These are phyloP conservation scores for Neonectria magnoliae DNA, from an alignment of 2,329 filamentous ascomycete species.

Conservation along the genomic window DNA sequence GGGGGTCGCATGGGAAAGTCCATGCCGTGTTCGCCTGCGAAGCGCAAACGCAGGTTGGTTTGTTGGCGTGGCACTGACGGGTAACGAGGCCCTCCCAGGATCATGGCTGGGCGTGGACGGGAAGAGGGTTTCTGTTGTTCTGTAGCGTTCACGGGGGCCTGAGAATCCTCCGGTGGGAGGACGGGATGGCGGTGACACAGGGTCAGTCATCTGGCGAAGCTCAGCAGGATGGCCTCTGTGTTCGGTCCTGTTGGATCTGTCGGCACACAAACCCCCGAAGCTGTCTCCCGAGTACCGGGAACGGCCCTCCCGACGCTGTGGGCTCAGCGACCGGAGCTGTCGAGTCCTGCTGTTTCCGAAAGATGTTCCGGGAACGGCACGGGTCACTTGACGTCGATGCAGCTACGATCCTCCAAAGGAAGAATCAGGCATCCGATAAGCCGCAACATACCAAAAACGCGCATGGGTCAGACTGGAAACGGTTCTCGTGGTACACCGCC, in stretches of 20 bases:
- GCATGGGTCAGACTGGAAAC: neutral
- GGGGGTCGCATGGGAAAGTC: conserved; percentile 15
- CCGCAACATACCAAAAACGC: too few relatives aligned
- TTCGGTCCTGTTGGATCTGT: neutral
- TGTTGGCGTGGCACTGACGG: conserved; percentile 21
- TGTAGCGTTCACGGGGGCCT: neutral
- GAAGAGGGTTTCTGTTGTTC: conserved; percentile 3
- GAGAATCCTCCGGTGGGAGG: neutral
- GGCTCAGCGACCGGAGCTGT: neutral
- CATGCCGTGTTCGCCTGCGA: conserved; percentile 15
- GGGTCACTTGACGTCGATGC: neutral
- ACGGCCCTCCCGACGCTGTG: conserved; percentile 1
- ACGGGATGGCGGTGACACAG: neutral
- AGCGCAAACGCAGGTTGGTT: conserved; percentile 8
- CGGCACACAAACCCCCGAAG: neutral
- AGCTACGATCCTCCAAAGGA: too few relatives aligned
- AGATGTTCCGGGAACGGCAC: neutral
- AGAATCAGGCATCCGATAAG: neutral
- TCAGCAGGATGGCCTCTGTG: neutral
- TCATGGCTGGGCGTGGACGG: neutral
- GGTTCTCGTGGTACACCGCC: neutral
- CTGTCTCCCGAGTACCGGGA: neutral
- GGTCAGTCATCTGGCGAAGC: neutral
- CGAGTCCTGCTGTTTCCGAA: neutral
- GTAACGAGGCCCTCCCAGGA: conserved; percentile 12